phyloP scores from a whole-genome alignment of 2,329 filamentous ascomycete genomes.

The Penicillium nordicum region DNA sequence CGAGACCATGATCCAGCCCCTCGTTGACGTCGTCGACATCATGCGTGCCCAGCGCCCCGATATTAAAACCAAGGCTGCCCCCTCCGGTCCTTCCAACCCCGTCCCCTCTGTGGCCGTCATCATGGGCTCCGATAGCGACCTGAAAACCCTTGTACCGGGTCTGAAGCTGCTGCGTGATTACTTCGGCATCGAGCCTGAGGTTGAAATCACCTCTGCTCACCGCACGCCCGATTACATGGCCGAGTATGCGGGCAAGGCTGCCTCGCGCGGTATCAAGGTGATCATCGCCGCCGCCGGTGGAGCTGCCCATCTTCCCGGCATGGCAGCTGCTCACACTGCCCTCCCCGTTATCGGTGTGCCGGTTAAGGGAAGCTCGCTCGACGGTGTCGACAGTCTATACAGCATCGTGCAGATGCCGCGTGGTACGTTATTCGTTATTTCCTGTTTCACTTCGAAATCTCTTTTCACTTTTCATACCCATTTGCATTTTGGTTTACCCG shows the following conservation, averaged over 20 bases:
- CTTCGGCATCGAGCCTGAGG: slow-evolving; percentile 44
- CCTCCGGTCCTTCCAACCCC: slow-evolving; percentile 32
- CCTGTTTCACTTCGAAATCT: not conserved
- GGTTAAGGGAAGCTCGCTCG: slow-evolving; percentile 68
- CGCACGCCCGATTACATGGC: slow-evolving; percentile 70
- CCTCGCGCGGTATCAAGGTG: slow-evolving; percentile 64
- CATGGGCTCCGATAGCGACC: slow-evolving; percentile 50
- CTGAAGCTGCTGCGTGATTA: slow-evolving; percentile 43
- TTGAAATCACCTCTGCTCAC: slow-evolving; percentile 54
- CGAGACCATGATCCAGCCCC: slow-evolving; percentile 64
- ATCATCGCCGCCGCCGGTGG: slow-evolving; percentile 75
- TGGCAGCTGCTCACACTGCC: slow-evolving; percentile 67
- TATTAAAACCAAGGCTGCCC: slow-evolving; percentile 33
- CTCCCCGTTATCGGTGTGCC: slow-evolving; percentile 76
- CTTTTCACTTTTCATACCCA: not conserved
- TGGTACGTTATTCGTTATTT: slow-evolving; percentile 40
- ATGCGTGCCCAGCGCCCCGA: slow-evolving; percentile 61
- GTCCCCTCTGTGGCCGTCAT: slow-evolving; percentile 44
- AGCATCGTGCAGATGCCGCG: slow-evolving; percentile 75
- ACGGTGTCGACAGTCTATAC: slow-evolving; percentile 67
- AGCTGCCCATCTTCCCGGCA: slow-evolving; percentile 71
- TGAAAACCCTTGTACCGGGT: slow-evolving; percentile 45
- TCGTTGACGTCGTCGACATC: slow-evolving; percentile 73
- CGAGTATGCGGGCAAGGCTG: slow-evolving; percentile 61
- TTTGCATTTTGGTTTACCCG: not conserved